phyloP scores from a whole-genome alignment of 1,284 basidiomycete species.

The Pterulicium gracile region DNA sequence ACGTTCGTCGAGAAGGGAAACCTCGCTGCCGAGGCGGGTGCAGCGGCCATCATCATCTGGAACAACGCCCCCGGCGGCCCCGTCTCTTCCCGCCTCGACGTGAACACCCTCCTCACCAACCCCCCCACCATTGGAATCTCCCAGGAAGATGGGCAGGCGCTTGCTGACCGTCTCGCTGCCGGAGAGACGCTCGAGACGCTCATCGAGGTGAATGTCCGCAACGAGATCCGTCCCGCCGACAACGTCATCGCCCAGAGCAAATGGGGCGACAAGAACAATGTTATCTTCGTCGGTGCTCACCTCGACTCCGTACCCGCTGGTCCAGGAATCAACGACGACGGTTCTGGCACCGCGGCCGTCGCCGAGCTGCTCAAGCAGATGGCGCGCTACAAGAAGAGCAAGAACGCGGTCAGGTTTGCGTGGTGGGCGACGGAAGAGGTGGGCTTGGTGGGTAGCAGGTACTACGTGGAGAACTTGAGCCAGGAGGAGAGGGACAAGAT shows the following conservation, averaged over 20 bases:
- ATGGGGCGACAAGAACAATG: not conserved
- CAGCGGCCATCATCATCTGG: conserved; percentile 16
- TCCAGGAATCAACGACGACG: too few relatives aligned
- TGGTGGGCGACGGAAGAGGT: too few relatives aligned
- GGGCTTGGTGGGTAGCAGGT: not conserved
- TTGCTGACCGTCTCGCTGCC: too few relatives aligned
- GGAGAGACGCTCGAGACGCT: too few relatives aligned
- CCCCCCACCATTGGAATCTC: too few relatives aligned
- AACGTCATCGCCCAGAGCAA: too few relatives aligned
- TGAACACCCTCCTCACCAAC: too few relatives aligned
- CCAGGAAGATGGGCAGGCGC: too few relatives aligned
- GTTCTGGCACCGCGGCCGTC: not conserved
- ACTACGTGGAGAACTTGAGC: not conserved
- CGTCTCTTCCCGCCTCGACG: too few relatives aligned
- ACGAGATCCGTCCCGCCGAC: too few relatives aligned
- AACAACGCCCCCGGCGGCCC: conserved; percentile 16
- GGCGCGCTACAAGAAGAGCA: not conserved
- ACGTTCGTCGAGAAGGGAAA: conserved; percentile 16
- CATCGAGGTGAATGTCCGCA: too few relatives aligned
- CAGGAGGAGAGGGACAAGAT: not conserved
- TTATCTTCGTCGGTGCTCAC: not conserved
- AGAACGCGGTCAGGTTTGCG: not conserved
- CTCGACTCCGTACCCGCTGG: not conserved
- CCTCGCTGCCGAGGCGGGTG: conserved; percentile 15
- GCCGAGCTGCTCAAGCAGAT: not conserved